Base-by-base conservation (phyloP, 306 rosid genomes). In the Oxytropis ochrocephala region DNA sequence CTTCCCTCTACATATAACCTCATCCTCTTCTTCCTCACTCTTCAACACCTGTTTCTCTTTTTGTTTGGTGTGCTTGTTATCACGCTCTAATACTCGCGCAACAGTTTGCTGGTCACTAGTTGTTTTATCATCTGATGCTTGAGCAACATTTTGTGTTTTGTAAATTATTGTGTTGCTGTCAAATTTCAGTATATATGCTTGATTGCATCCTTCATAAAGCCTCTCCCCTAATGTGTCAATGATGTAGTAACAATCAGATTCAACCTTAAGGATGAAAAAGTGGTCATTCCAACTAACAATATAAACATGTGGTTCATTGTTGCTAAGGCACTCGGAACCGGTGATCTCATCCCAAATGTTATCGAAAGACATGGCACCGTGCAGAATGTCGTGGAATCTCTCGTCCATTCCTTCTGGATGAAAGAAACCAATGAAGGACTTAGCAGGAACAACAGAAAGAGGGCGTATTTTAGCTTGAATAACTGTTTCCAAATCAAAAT, bases 211-310 rank as follows among this genome's bases (percentile, higher is more conserved):
- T 78, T 95, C 99, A 35, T 85, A 89, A 29, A 95, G 93, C 79
- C 99, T 89, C 85, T 95, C 99, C 51, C 99, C 99, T 79, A 95
- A 72, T 0, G 99, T 95, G 80, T 95, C 99, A 36, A 95, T 84
- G 66, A 95, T 87, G 83, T 87, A 95, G 74, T 82, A 91, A 11
- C 96, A 93, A 17, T 95, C 95, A 0, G 81, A 64, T 78, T 95
- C 99, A 50, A 89, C 95, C 85, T 91, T 95, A 64, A 95, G 97
- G 75, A 95, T 67, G 84, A 95, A 95, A 65, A 95, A 95, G 76
- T 95, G 99, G 73, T 95, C 99, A 60, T 95, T 95, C 99, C 99
- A 95, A 74, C 99, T 86, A 30, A 95, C 97, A 58, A 95, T 81
- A 56, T 84, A 95, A 64, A 95, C 81, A 29, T 75, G 87, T 8